Evolutionary conservation across 208 protist species (phyloP).

Genomic region (Endotrypanum monterogeii): DNA sequence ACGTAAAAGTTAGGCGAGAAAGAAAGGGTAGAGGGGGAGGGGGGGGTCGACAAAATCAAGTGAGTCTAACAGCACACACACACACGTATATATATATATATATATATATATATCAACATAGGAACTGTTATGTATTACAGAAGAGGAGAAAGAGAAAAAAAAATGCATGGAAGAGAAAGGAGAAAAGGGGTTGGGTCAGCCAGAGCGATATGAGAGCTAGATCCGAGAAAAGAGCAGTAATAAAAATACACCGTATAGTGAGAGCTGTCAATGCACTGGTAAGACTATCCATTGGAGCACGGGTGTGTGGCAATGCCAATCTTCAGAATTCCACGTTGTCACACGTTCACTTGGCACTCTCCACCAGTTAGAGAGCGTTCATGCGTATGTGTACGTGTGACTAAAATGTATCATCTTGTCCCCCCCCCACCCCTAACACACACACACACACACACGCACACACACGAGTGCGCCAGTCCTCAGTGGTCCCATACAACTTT

Average conservation of each 20-base stretch:
- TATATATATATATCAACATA: slow-evolving; percentile 12
- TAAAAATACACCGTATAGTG: no score
- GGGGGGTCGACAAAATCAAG: neutral
- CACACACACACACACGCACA: no score
- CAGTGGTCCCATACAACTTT: neutral
- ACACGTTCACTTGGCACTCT: neutral
- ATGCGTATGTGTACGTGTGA: neutral
- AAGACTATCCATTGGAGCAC: neutral
- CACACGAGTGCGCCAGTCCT: neutral
- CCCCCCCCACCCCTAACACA: no score
- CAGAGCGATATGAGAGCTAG: neutral
- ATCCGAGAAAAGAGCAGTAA: no score
- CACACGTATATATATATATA: no score
- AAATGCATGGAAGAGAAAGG: slow-evolving; percentile 6
- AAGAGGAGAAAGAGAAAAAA: slow-evolving; percentile 1
- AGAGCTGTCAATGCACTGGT: neutral
- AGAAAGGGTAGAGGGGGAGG: neutral
- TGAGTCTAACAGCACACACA: no score
- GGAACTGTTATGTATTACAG: neutral
- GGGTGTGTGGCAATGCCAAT: neutral
- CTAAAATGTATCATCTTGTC: neutral
- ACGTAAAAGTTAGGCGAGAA: neutral
- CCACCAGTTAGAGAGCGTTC: neutral
- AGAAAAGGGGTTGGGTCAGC: neutral
- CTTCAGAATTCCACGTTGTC: neutral